Base-by-base conservation (phyloP, 1,284 basidiomycete species). In the Ceratobasidium sp. region DNA sequence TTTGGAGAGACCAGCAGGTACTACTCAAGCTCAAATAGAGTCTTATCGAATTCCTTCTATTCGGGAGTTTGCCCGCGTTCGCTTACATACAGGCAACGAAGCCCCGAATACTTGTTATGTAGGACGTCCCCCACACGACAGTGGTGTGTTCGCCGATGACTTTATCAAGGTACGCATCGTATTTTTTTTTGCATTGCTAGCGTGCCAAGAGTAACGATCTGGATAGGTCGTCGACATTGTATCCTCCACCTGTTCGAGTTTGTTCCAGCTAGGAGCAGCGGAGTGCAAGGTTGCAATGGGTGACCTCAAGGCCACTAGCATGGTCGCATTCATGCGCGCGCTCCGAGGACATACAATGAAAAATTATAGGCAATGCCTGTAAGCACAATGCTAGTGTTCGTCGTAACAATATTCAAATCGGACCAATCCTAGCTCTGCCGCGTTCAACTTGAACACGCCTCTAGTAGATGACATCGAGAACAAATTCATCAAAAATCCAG, bases 211-310 rank as follows among this genome's bases (percentile, higher is more conserved):
- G n/a, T n/a, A n/a, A n/a, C n/a, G 17, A 40, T 40, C 17, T 40
- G 12, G 12, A 8, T n/a, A 60, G 56, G 56, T 60, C 34, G 56
- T 60, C 10, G 42, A 60, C 22, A 60, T 42, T 10, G 56, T 60
- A 12, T 43, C 56, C 22, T 20, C 56, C 7, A 42, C 56, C 29
- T 60, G 56, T 32, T 45, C 56, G 12, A 60, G 56, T 42, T 31
- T 47, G 56, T 60, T 60, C 22, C 20, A 32, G 22, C 40, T 60
- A 5, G 56, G 56, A 6, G n/a, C 35, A 27, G 42, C 56, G 3
- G 56, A 60, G 29, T 60, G 56, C 47, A 60, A 60, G 34, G 34
- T 60, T n/a, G 56, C 56, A 12, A 60, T 60, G 40, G 40, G 56
- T 25, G 20, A 25, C 7, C n/a, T 60, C 35, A 60, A 60, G 25